These are phyloP conservation scores for Stenocarpella maydis DNA, from an alignment of 2,329 filamentous ascomycete species.

Conservation along the genomic window DNA sequence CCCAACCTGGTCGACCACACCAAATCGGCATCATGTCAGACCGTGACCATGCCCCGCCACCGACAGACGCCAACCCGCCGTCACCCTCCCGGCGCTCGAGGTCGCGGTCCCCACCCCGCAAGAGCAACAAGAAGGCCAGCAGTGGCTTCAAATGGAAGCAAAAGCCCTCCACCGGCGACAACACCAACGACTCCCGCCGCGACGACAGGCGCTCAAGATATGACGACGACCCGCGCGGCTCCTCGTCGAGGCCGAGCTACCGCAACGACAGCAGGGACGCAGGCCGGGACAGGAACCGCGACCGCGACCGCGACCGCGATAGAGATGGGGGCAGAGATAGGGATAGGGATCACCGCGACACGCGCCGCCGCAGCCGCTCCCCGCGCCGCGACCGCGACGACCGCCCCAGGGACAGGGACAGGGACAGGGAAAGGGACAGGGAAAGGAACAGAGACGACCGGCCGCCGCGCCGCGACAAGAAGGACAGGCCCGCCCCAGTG, in stretches of 20 bases:
- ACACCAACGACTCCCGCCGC: constrained; percentile 36
- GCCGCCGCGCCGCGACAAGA: constrained; percentile 40
- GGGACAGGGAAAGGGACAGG: constrained; percentile 33
- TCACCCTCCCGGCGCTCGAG: constrained; percentile 16
- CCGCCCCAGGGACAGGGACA: constrained; percentile 40
- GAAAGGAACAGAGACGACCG: constrained; percentile 33
- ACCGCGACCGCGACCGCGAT: constrained; percentile 29
- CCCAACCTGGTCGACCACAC: not conserved
- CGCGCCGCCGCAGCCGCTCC: constrained; percentile 42
- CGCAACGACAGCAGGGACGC: constrained; percentile 40
- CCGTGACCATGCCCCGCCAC: not conserved
- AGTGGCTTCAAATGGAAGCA: constrained; percentile 45
- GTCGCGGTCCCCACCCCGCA: constrained; percentile 26
- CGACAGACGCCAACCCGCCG: constrained; percentile 20
- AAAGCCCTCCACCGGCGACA: constrained; percentile 36
- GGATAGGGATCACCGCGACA: too few relatives aligned
- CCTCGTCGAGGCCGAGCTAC: constrained; percentile 16
- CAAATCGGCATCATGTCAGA: constrained; percentile 3
- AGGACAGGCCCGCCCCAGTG: constrained; percentile 45
- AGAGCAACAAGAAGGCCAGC: constrained; percentile 32
- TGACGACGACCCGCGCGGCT: constrained; percentile 21
- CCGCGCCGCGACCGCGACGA: constrained; percentile 39
- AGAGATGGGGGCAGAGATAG: too few relatives aligned
- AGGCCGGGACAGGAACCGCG: constrained; percentile 39
- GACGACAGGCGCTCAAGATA: constrained; percentile 26